Percentiles rank a stretch among this genome's conserved stretches.
phyloP scores from a whole-genome alignment of 1,284 basidiomycete genomes.

The Apiotrichum porosum region DNA sequence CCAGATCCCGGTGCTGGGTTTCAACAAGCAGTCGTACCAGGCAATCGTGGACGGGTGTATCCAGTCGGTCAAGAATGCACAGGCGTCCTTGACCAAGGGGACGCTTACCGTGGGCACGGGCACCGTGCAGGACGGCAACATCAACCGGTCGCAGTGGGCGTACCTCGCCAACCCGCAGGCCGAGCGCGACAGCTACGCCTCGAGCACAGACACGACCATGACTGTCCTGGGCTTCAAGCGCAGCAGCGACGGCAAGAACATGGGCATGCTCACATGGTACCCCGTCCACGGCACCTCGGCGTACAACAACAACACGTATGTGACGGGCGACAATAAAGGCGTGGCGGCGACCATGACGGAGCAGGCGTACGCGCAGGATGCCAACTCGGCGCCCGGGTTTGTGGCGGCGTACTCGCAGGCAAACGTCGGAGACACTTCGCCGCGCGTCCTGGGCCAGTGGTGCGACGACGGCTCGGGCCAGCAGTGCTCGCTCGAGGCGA shows the following conservation, averaged over 20 bases:
- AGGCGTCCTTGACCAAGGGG: slow-evolving; percentile 6
- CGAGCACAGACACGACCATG: slow-evolving; percentile 11
- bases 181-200: slow-evolving; percentile 6
- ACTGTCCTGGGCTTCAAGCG: slow-evolving; percentile 11
- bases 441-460: slow-evolving; percentile 14
- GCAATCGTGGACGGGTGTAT: slow-evolving; percentile 9
- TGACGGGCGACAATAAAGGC: slow-evolving; percentile 17
- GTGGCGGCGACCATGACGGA: slow-evolving; percentile 11
- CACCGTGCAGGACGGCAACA: slow-evolving; percentile 11
- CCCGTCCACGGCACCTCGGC: slow-evolving; percentile 10
- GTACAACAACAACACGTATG: slow-evolving; percentile 13
- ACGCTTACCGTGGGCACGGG: slow-evolving; percentile 5
- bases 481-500: slow-evolving; percentile 4
- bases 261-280: slow-evolving; percentile 14
- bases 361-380: neutral
- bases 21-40: slow-evolving; percentile 8
- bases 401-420: slow-evolving; percentile 17
- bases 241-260: slow-evolving; percentile 1
- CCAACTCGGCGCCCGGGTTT: slow-evolving; percentile 2
- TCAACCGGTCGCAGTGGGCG: slow-evolving; percentile 12
- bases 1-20: slow-evolving; percentile 8
- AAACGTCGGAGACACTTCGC: slow-evolving; percentile 12
- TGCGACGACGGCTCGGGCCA: slow-evolving; percentile 13
- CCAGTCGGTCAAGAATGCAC: slow-evolving; percentile 4
- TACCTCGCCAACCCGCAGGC: slow-evolving; percentile 13